Evolutionary conservation across 1,284 basidiomycete species (phyloP).

Genomic region (Xerocomus cyaneibrunnescens): DNA sequence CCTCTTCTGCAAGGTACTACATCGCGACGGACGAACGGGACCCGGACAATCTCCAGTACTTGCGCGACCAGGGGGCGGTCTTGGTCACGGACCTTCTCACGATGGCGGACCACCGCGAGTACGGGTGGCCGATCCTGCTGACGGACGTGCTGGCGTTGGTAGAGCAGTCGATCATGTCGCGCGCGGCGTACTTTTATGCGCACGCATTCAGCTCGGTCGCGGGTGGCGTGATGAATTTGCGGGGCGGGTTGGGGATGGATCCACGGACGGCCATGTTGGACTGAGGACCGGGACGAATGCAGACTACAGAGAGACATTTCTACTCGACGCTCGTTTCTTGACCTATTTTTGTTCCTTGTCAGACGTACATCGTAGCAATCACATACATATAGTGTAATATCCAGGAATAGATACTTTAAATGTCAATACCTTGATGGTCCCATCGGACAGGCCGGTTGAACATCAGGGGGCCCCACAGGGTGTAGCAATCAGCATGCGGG

Average conservation of each 20-base stretch:
- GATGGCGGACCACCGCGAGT: slow-evolving; percentile 38
- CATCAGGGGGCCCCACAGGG: too few species aligned
- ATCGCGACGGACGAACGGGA: slow-evolving; percentile 50
- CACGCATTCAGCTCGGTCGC: slow-evolving; percentile 45
- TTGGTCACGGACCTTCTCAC: slow-evolving; percentile 45
- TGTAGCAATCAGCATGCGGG: too few species aligned
- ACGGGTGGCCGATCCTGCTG: slow-evolving; percentile 45
- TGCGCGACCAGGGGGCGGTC: slow-evolving; percentile 39
- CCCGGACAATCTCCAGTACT: slow-evolving; percentile 34
- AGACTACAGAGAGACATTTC: background rate
- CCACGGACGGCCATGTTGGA: slow-evolving; percentile 40
- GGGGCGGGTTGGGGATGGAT: slow-evolving; percentile 41
- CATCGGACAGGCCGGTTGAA: too few species aligned
- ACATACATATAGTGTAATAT: too few species aligned
- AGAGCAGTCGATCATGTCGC: slow-evolving; percentile 43
- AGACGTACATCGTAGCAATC: too few species aligned
- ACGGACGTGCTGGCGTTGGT: slow-evolving; percentile 47
- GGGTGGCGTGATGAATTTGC: slow-evolving; percentile 44
- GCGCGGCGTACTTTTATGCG: slow-evolving; percentile 45
- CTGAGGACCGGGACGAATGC: background rate
- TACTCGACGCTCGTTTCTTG: background rate
- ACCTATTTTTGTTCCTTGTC: too few species aligned
- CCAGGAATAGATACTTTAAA: too few species aligned
- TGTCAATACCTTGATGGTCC: too few species aligned
- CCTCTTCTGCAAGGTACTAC: slow-evolving; percentile 37